A percentile compares a stretch with the other conserved stretches of the same genome.
phyloP scores from a whole-genome alignment of 2,329 filamentous ascomycete genomes.

The Sporothrix brunneoviolacea region DNA sequence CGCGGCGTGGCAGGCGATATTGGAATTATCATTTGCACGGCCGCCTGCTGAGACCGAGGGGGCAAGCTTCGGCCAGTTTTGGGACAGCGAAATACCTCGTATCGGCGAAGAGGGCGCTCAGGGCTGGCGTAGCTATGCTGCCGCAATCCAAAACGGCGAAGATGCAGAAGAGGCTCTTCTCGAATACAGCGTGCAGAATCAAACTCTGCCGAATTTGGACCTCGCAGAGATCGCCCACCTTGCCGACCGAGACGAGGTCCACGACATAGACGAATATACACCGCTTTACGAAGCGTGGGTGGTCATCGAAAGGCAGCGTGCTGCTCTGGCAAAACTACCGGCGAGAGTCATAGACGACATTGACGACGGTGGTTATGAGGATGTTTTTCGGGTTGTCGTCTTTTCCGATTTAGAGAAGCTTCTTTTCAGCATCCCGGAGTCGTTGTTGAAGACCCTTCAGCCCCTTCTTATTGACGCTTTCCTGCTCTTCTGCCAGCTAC shows the following conservation, averaged over 20 bases:
- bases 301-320: conserved; percentile 45
- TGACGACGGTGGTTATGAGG: conserved; percentile 67
- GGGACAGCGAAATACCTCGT: conserved; percentile 76
- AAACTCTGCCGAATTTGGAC: conserved; percentile 11
- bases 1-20: conserved; percentile 73
- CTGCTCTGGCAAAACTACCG: conserved; percentile 49
- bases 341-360: conserved; percentile 69
- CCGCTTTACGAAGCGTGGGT: conserved; percentile 44
- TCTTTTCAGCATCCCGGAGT: conserved; percentile 45
- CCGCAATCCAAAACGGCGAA: conserved; percentile 24
- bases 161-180: conserved; percentile 6
- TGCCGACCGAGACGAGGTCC: conserved; percentile 18
- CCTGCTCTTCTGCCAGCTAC: conserved; percentile 59
- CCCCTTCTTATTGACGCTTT: conserved; percentile 61
- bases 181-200: background rate
- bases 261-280: conserved; percentile 12
- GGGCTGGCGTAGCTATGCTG: conserved; percentile 59
- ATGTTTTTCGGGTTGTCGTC: conserved; percentile 76
- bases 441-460: conserved; percentile 29
- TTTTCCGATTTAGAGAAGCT: conserved; percentile 66
- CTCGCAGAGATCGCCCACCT: background rate
- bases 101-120: conserved; percentile 66
- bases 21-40: conserved; percentile 64
- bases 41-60: conserved; percentile 30
- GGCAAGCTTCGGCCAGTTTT: conserved; percentile 50